These are phyloP conservation scores for Penicillium subrubescens DNA, from an alignment of 495 filamentous ascomycete genomes.

Conservation along the genomic window DNA sequence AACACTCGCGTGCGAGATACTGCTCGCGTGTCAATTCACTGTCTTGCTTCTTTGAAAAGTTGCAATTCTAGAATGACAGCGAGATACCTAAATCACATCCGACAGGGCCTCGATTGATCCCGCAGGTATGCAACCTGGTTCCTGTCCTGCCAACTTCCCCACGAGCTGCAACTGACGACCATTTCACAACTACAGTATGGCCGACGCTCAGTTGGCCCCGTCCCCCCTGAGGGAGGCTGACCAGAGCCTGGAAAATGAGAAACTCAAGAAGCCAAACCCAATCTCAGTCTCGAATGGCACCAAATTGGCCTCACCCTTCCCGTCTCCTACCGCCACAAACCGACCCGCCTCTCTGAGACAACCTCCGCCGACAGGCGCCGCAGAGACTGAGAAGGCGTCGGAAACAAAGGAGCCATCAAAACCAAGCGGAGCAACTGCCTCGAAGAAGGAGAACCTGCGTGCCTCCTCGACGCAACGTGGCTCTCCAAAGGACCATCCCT, in stretches of 20 bases:
- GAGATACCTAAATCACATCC: constrained; percentile 2
- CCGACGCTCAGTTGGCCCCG: constrained; percentile 25
- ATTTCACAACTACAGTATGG: constrained; percentile 28
- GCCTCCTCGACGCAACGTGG: constrained; percentile 26
- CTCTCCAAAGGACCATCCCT: constrained; percentile 24
- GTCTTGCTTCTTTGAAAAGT: not conserved
- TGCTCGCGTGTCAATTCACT: constrained; percentile 1
- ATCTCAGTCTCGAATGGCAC: constrained; percentile 23
- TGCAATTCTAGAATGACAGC: constrained; percentile 18
- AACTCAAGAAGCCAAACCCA: constrained; percentile 29
- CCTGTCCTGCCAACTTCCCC: constrained; percentile 3
- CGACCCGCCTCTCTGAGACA: constrained; percentile 24
- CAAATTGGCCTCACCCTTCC: constrained; percentile 37
- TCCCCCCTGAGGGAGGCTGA: constrained; percentile 28
- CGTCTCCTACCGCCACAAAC: constrained; percentile 37
- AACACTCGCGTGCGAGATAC: constrained; percentile 19
- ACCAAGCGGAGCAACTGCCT: not conserved
- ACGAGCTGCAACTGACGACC: constrained; percentile 25
- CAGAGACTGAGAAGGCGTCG: constrained; percentile 8
- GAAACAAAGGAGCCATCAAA: constrained; percentile 8
- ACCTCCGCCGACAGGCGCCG: constrained; percentile 8
- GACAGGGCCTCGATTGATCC: constrained; percentile 22
- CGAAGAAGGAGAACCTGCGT: constrained; percentile 28
- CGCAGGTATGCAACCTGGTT: constrained; percentile 21
- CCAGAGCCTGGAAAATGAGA: constrained; percentile 18